These are phyloP conservation scores for Lachancea fermentati DNA, from an alignment of 805 yeast species.

Conservation along the genomic window DNA sequence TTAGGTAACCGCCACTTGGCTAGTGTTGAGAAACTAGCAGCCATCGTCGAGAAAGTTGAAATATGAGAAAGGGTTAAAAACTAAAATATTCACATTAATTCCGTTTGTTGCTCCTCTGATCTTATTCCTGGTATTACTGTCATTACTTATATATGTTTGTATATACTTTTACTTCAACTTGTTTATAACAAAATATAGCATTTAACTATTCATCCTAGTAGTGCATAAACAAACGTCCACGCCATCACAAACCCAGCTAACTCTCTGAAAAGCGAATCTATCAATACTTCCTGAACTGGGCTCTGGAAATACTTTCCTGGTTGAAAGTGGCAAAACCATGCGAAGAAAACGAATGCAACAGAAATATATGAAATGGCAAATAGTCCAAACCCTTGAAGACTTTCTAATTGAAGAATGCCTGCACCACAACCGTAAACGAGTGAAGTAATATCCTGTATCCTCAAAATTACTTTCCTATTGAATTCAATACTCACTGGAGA, in stretches of 20 bases:
- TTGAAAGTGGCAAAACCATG: constrained; percentile 31
- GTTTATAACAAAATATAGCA: constrained; percentile 8
- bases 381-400: constrained; percentile 42
- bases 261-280: constrained; percentile 42
- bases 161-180: constrained; percentile 8
- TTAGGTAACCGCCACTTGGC: constrained; percentile 33
- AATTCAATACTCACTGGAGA: constrained; percentile 16
- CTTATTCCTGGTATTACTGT: constrained; percentile 10
- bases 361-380: constrained; percentile 36
- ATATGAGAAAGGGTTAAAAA: constrained; percentile 6
- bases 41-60: constrained; percentile 28
- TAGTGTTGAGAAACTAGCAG: constrained; percentile 33
- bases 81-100: too few species aligned
- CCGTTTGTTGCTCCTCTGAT: constrained; percentile 2
- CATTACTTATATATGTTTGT: constrained; percentile 10
- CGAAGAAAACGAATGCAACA: constrained; percentile 31
- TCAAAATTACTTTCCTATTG: constrained; percentile 24
- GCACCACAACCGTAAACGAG: constrained; percentile 48
- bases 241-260: constrained; percentile 49
- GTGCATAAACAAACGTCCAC: constrained; percentile 52
- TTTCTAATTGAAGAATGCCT: constrained; percentile 49
- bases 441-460: constrained; percentile 43
- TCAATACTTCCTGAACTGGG: constrained; percentile 38
- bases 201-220: constrained; percentile 34
- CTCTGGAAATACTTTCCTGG: constrained; percentile 37